These are phyloP conservation scores for Cutaneotrichosporon sp. DNA, from an alignment of 1,284 basidiomycete genomes.

Conservation along the genomic window DNA sequence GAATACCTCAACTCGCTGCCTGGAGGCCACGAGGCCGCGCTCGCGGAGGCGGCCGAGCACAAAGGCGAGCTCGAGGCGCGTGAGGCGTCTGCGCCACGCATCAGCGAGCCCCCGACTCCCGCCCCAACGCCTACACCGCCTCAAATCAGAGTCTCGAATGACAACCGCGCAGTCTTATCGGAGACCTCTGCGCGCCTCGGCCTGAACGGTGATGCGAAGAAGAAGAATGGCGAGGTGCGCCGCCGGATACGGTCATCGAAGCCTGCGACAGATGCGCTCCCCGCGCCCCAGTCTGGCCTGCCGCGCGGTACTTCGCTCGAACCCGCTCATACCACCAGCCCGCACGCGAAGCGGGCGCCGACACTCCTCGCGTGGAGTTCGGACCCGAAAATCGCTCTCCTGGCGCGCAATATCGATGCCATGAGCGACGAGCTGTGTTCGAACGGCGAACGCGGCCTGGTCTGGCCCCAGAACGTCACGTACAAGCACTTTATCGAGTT, in stretches of 20 bases:
- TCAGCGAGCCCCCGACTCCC: conserved; percentile 33
- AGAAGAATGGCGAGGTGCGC: conserved; percentile 1
- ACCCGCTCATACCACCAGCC: conserved; percentile 40
- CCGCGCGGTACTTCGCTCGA: conserved; percentile 51
- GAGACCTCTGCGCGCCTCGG: conserved; percentile 4
- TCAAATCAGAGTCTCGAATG: conserved; percentile 58
- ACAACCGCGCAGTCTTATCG: conserved; percentile 2
- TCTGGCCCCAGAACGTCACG: conserved; percentile 84
- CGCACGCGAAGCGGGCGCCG: conserved; percentile 49
- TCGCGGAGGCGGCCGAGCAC: conserved; percentile 39
- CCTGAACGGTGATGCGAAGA: background rate
- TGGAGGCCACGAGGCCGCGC: conserved; percentile 41
- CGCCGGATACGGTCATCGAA: conserved; percentile 11
- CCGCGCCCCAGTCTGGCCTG: conserved; percentile 35
- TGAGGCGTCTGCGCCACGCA: conserved; percentile 36
- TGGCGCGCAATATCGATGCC: conserved; percentile 75
- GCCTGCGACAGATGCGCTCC: conserved; percentile 39
- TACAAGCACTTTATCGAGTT: conserved; percentile 83
- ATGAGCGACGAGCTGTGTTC: conserved; percentile 74
- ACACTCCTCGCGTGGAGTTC: conserved; percentile 73
- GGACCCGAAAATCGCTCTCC: conserved; percentile 63
- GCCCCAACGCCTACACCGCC: conserved; percentile 62
- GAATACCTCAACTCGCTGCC: conserved; percentile 37
- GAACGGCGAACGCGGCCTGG: conserved; percentile 60
- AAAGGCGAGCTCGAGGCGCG: conserved; percentile 40